Conservation (phyloP, 192 early-diverging fungal species). For the Coemansia sp. region DNA sequence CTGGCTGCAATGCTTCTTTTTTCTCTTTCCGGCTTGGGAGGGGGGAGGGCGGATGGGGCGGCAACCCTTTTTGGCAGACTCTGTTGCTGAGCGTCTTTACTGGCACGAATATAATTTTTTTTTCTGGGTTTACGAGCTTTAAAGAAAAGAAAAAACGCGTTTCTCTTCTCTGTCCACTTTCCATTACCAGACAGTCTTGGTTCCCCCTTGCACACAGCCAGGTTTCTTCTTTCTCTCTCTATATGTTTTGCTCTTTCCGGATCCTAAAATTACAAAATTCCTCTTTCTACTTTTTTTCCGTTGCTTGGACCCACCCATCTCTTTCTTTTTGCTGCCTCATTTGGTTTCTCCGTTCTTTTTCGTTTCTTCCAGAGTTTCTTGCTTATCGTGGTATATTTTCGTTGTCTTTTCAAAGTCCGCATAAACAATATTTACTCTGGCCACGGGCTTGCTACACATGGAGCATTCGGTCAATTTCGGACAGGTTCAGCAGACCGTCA, state of each 20-base stretch:
- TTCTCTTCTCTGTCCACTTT: slow-evolving; percentile 5
- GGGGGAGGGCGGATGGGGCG: background rate
- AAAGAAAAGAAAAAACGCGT: slow-evolving; percentile 18
- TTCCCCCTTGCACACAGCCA: slow-evolving; percentile 10
- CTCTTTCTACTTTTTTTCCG: slow-evolving; percentile 25
- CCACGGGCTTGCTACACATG: slow-evolving; percentile 24
- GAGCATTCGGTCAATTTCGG: slow-evolving; percentile 46
- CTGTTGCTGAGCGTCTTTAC: too few relatives aligned
- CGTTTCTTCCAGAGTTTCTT: slow-evolving; percentile 10
- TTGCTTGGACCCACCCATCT: slow-evolving; percentile 4
- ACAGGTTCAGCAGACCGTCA: slow-evolving; percentile 51
- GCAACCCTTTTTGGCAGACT: too few relatives aligned
- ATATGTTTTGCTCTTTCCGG: slow-evolving; percentile 3
- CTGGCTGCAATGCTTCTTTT: background rate
- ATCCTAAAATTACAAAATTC: slow-evolving; percentile 11
- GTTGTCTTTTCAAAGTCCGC: slow-evolving; percentile 9
- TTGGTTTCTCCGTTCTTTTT: slow-evolving; percentile 4
- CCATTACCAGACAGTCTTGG: slow-evolving; percentile 3
- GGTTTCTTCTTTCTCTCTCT: slow-evolving; percentile 9
- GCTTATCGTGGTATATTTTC: slow-evolving; percentile 11
- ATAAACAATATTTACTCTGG: slow-evolving; percentile 10
- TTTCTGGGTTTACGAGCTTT: slow-evolving; percentile 7
- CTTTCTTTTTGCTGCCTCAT: slow-evolving; percentile 4
- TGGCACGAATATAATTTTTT: background rate
- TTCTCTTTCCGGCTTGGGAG: background rate